A percentile compares a stretch with the other conserved stretches of the same genome.
Conservation (phyloP, 2,329 filamentous ascomycete species). For the Ophiocordyceps robertsii region DNA sequence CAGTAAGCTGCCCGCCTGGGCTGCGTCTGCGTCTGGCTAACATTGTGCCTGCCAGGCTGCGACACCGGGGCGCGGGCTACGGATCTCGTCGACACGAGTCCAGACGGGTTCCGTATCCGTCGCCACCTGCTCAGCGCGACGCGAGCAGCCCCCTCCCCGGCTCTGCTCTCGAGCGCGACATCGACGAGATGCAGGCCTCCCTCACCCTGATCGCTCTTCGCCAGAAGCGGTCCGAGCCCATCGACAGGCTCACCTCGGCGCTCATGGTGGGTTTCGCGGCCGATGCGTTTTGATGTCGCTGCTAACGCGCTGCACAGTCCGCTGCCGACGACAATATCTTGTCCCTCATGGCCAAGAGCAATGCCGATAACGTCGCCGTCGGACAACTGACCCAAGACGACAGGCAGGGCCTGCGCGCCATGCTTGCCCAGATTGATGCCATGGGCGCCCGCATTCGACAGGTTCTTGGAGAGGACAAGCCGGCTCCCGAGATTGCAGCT, state of each 20-base stretch:
- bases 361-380: conserved; percentile 26
- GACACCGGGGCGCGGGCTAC: conserved; percentile 24
- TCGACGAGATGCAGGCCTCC: conserved; percentile 53
- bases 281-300: neutral
- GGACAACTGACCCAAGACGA: conserved; percentile 28
- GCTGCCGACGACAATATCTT: conserved; percentile 31
- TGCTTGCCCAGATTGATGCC: conserved; percentile 32
- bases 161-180: conserved; percentile 26
- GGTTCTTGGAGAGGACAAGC: conserved; percentile 20
- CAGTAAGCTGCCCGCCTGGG: conserved; percentile 27
- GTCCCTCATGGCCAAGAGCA: conserved; percentile 33
- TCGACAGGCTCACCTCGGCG: conserved; percentile 42
- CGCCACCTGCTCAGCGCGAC: conserved; percentile 8
- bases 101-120: conserved; percentile 15
- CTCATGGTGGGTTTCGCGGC: conserved; percentile 42
- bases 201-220: conserved; percentile 48
- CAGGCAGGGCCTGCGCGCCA: conserved; percentile 29
- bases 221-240: conserved; percentile 31
- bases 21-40: neutral
- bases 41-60: conserved; percentile 13
- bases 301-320: conserved; percentile 18
- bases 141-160: conserved; percentile 11
- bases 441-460: conserved; percentile 28
- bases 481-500: conserved; percentile 7
- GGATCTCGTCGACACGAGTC: conserved; percentile 16